Evolutionary conservation across 1,139 yeast species (phyloP).

Genomic region (Geotrichum macrosporum): DNA sequence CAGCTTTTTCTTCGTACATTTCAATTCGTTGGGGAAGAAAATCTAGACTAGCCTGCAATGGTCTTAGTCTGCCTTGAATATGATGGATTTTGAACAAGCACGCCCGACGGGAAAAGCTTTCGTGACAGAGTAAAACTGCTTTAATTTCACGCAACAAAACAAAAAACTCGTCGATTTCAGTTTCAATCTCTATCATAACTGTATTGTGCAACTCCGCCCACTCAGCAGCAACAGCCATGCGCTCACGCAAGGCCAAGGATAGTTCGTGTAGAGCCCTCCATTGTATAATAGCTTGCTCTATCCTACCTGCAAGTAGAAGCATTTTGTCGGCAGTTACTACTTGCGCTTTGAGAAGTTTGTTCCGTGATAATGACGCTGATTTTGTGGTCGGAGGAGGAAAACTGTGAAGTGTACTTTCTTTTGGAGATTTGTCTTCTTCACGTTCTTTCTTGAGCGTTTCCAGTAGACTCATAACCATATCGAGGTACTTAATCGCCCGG

Average conservation of each 20-base stretch:
- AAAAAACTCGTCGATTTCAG: slow-evolving; percentile 49
- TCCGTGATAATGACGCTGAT: slow-evolving; percentile 24
- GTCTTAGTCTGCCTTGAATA: slow-evolving; percentile 37
- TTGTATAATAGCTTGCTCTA: slow-evolving; percentile 26
- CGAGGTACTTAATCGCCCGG: slow-evolving; percentile 47
- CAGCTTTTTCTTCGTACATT: slow-evolving; percentile 41
- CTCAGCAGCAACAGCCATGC: slow-evolving; percentile 53
- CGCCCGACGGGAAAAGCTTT: neutral
- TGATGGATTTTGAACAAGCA: slow-evolving; percentile 2
- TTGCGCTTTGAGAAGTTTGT: slow-evolving; percentile 29
- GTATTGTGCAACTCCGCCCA: slow-evolving; percentile 53
- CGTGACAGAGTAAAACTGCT: neutral
- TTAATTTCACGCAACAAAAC: slow-evolving; percentile 33
- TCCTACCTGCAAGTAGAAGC: slow-evolving; percentile 32
- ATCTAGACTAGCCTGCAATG: slow-evolving; percentile 56
- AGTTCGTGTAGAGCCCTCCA: slow-evolving; percentile 44
- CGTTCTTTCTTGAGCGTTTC: slow-evolving; percentile 33
- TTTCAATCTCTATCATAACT: slow-evolving; percentile 50
- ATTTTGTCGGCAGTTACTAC: slow-evolving; percentile 35
- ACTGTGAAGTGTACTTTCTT: slow-evolving; percentile 26
- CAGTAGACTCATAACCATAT: slow-evolving; percentile 42
- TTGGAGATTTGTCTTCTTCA: slow-evolving; percentile 21
- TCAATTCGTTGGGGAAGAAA: slow-evolving; percentile 55
- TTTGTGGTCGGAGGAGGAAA: slow-evolving; percentile 33
- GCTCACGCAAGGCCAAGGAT: slow-evolving; percentile 42